phyloP scores from a whole-genome alignment of 768 basidiomycete genomes.

The Boletus reticuloceps region DNA sequence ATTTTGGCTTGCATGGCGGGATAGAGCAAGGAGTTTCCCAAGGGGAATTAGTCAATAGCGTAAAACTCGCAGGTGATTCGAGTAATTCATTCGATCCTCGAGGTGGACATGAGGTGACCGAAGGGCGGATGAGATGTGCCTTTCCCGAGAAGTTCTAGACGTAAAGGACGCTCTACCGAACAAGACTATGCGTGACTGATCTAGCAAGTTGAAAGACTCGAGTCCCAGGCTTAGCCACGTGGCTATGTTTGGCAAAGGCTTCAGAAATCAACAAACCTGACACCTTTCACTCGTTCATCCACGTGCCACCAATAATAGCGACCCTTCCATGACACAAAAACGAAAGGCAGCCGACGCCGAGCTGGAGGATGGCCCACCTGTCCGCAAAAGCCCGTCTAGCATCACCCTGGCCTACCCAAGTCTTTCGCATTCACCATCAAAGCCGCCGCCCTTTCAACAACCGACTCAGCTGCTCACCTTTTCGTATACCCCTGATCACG shows the following conservation, averaged over 20 bases:
- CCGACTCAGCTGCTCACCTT: slow-evolving; percentile 69
- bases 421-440: slow-evolving; percentile 19
- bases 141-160: not conserved
- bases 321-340: slow-evolving; percentile 25
- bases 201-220: not conserved
- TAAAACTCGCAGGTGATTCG: slow-evolving; percentile 12
- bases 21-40: not conserved
- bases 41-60: slow-evolving; percentile 10
- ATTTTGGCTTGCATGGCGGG: not conserved
- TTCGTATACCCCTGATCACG: slow-evolving; percentile 59
- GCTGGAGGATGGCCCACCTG: not conserved
- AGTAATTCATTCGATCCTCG: slow-evolving; percentile 19
- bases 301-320: not conserved
- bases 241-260: slow-evolving; percentile 25
- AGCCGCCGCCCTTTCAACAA: slow-evolving; percentile 56
- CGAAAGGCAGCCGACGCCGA: slow-evolving; percentile 23
- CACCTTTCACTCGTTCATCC: not conserved
- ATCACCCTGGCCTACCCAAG: slow-evolving; percentile 21
- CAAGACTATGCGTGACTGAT: not conserved
- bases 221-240: not conserved
- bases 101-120: slow-evolving; percentile 21
- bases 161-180: not conserved
- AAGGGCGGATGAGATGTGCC: slow-evolving; percentile 7
- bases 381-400: not conserved
- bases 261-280: slow-evolving; percentile 17